These are phyloP conservation scores for Zizania latifolia DNA, from an alignment of 176 grass and related monocot genomes.

Conservation along the genomic window DNA sequence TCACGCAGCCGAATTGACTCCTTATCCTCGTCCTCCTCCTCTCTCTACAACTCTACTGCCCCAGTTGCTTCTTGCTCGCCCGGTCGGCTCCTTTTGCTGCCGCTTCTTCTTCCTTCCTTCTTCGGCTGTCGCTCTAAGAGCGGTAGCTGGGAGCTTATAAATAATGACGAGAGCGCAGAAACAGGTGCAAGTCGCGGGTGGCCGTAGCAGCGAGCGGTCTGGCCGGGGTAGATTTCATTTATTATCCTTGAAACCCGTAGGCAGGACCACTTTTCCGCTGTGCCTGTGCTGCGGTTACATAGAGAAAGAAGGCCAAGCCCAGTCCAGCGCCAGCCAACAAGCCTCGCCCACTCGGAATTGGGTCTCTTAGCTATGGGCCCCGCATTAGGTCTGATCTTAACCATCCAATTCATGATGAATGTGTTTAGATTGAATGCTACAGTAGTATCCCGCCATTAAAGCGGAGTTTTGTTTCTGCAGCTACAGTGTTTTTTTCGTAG, in stretches of 20 bases:
- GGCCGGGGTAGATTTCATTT: conserved; percentile 13
- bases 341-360: background rate
- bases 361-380: too few relatives aligned
- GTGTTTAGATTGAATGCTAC: too few relatives aligned
- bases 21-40: too few relatives aligned
- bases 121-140: conserved; percentile 17
- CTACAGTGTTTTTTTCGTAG: too few relatives aligned
- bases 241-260: conserved; percentile 32
- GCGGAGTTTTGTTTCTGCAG: too few relatives aligned
- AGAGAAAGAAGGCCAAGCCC: background rate
- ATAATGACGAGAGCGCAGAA: background rate
- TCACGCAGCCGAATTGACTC: too few relatives aligned
- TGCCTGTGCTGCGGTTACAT: too few relatives aligned
- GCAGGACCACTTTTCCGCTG: conserved; percentile 25
- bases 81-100: background rate
- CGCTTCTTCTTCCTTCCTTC: background rate
- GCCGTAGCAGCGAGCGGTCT: conserved; percentile 8
- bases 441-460: too few relatives aligned
- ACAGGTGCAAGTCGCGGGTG: conserved; percentile 21
- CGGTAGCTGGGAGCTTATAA: conserved; percentile 26
- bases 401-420: too few relatives aligned
- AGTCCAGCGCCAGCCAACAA: background rate
- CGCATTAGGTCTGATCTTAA: too few relatives aligned
- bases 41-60: background rate
- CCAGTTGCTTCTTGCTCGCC: background rate